Percentiles rank a stretch among this genome's conserved stretches.
phyloP scores from a whole-genome alignment of 768 basidiomycete genomes.

The Lentinula boryana region DNA sequence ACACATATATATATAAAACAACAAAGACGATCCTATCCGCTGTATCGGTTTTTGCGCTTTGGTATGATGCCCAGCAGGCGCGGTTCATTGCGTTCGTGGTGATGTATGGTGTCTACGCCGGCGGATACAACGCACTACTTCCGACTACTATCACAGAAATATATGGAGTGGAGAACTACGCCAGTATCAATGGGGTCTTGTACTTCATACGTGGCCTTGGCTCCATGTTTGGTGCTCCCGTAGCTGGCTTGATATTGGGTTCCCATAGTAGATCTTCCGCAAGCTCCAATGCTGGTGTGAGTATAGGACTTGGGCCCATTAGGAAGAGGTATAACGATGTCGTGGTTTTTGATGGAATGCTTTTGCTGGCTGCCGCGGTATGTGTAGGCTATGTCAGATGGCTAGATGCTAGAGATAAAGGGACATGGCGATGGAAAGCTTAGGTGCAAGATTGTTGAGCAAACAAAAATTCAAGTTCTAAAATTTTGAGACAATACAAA shows the following conservation, averaged over 20 bases:
- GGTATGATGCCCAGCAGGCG: conserved; percentile 29
- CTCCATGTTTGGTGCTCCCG: conserved; percentile 32
- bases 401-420: conserved; percentile 34
- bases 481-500: too few species aligned
- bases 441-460: background rate
- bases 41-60: conserved; percentile 33
- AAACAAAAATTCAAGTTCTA: too few species aligned
- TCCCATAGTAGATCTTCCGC: conserved; percentile 17
- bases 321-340: conserved; percentile 28
- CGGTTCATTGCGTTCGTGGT: conserved; percentile 35
- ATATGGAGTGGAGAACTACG: conserved; percentile 36
- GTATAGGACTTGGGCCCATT: conserved; percentile 10
- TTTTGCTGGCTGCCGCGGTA: conserved; percentile 28
- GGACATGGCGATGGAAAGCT: conserved; percentile 34
- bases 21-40: conserved; percentile 31
- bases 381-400: conserved; percentile 36
- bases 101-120: conserved; percentile 35
- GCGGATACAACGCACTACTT: conserved; percentile 38
- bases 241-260: conserved; percentile 36
- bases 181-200: conserved; percentile 33
- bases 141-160: conserved; percentile 38
- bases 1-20: background rate
- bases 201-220: conserved; percentile 38
- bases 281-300: background rate
- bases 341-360: conserved; percentile 28